These are phyloP conservation scores for Pistacia atlantica DNA, from an alignment of 345 rosid genomes.

Conservation along the genomic window DNA sequence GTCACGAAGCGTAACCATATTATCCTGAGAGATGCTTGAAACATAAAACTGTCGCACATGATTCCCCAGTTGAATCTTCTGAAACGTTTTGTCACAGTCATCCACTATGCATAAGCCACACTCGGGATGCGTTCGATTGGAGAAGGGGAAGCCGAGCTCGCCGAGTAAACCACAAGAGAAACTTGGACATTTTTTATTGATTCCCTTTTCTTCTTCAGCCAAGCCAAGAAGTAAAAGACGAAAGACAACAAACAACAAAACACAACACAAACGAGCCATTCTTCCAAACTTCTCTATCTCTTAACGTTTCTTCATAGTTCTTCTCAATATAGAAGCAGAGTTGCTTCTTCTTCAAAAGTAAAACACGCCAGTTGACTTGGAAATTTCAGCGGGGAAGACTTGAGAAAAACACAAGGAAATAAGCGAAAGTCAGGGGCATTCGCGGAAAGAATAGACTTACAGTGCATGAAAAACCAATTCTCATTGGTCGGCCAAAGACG, in stretches of 20 bases:
- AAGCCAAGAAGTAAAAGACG: neutral
- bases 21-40: conserved; percentile 30
- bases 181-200: neutral
- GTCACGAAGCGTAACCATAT: conserved; percentile 25
- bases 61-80: conserved; percentile 33
- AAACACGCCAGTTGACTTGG: too few species aligned
- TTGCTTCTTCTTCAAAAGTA: neutral
- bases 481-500: too few species aligned
- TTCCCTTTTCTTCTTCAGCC: neutral
- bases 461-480: too few species aligned
- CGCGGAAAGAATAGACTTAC: too few species aligned
- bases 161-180: conserved; percentile 29
- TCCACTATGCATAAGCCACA: conserved; percentile 28
- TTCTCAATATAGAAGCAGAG: too few species aligned
- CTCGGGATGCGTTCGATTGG: neutral
- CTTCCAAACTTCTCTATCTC: too few species aligned
- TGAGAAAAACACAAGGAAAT: too few species aligned
- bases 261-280: neutral
- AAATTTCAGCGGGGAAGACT: too few species aligned
- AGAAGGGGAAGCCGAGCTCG: conserved; percentile 26
- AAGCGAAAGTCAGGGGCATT: too few species aligned
- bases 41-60: conserved; percentile 28
- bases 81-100: conserved; percentile 17
- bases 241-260: neutral
- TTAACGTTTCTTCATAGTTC: too few species aligned